Evolutionary conservation across 2,329 filamentous ascomycete species (phyloP), one percentile per base, ranked within the genome.

Genomic region (Nectriaceae sp.): DNA sequence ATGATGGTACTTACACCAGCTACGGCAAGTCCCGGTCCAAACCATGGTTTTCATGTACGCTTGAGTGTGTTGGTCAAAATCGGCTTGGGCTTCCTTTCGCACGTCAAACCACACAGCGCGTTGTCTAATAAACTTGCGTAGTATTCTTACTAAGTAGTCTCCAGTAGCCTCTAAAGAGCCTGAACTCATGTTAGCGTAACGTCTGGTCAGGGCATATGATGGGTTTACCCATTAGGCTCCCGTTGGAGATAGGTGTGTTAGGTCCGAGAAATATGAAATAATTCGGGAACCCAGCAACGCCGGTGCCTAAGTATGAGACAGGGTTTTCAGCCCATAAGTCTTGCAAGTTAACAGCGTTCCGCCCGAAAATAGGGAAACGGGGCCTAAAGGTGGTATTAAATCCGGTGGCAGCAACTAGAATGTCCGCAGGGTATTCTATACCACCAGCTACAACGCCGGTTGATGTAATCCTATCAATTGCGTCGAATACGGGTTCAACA

Each of bases 11-110:
- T 73, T 75, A 57, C 72, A 75, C 72, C 72, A 75, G 19, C 66
- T 71, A 20, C 70, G 65, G 47, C 74, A 77, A 1, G 65, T 61
- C 35, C 71, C 72, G 8, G 70, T 61, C 69, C 71, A 77, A 1
- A 76, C 73, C 8, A 72, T 73, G 15, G 61, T 60, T 48, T 68
- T 55, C 66, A 77, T 73, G 52, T 71, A 72, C 1, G 57, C 42
- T 49, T 76, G 68, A 11, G 70, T 71, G 55, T 72, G 69, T 1
- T 59, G 61, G 45, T 74, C 67, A 56, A 80, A 80, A 45, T 79
- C 77, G 1, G 56, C 56, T 11, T 79, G 70, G 3, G 69, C 71
- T 11, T 69, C 66, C 18, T 10, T 16, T 3, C 47, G 48, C 5
- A 62, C 56, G 19, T 57, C 40, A 42, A 60, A 62, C 2, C 46